These are phyloP conservation scores for Apiospora sp. DNA, from an alignment of 2,329 filamentous ascomycete species.

Conservation along the genomic window DNA sequence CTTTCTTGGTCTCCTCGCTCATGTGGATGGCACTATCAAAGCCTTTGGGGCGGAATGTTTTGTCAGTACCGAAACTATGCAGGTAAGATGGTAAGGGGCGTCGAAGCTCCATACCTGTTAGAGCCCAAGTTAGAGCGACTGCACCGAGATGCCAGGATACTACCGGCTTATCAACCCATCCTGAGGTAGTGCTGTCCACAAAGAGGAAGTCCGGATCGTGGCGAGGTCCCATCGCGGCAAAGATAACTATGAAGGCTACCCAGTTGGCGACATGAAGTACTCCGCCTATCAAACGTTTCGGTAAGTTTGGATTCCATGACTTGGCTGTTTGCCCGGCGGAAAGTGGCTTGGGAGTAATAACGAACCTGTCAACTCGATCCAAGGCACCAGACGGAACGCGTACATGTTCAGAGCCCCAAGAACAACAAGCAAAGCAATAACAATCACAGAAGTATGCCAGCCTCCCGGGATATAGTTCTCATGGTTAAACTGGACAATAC, in stretches of 20 bases:
- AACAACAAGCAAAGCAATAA: not conserved
- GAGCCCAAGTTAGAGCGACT: not conserved
- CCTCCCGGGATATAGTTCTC: not conserved
- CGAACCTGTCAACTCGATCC: conserved; percentile 6
- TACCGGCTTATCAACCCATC: not conserved
- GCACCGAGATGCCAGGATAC: conserved; percentile 1
- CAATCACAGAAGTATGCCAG: not conserved
- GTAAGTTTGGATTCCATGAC: not conserved
- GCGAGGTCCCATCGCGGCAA: conserved; percentile 10
- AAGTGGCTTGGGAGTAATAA: not conserved
- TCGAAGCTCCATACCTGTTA: not conserved
- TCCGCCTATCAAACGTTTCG: not conserved
- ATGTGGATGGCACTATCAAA: conserved; percentile 58
- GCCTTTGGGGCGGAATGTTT: conserved; percentile 37
- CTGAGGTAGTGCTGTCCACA: not conserved
- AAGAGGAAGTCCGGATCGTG: not conserved
- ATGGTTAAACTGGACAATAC: conserved; percentile 1
- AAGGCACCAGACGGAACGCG: not conserved
- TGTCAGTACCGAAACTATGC: too few species aligned
- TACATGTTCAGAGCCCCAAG: conserved; percentile 4
- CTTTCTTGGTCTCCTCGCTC: conserved; percentile 53
- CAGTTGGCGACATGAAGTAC: conserved; percentile 13
- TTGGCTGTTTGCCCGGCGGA: too few species aligned
- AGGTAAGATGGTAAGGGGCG: too few species aligned
- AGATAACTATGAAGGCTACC: conserved; percentile 5